Base-by-base conservation (phyloP, 306 rosid species). In the Cercis canadensis region DNA sequence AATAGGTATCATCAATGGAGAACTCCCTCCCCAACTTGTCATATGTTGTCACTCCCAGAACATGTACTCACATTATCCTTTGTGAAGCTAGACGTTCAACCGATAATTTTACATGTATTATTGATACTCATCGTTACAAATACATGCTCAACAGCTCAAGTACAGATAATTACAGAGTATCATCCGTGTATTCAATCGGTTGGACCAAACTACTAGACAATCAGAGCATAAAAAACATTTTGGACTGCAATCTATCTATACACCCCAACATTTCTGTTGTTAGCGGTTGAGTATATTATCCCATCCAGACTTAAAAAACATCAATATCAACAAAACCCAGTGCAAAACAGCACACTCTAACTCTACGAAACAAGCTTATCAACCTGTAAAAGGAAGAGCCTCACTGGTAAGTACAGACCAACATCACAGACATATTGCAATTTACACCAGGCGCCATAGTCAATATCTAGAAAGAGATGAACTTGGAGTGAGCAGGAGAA, bases 381-480 rank as follows among this genome's bases (percentile, higher is more conserved):
- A 32, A 68, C 81, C 68, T 51, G 56, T 55, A 72, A 75, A 19
- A 59, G 57, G 32, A 67, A 74, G 62, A 77, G 75, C 66, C 67
- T 62, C 84, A 73, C 60, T 68, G 68, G 62, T 32, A 79, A 81
- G 70, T 58, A 64, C 70, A 81, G 40, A 81, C 62, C 37, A 64
- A 69, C 69, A 36, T 29, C 76, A 57, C 77, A 80, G 13, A 41
- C 68, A 71, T 67, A 77, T 57, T 64, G 77, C 65, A 69, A 78
- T 65, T 70, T 83, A 85, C 89, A 80, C 52, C 73, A 67, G 79
- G 67, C 32, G 62, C 70, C 81, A 78, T 55, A 72, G 72, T 52
- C 24, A 49, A 73, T 55, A 49, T 67, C 56, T 75, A 62, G 56
- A 67, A 37, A 24, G 62, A 61, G 62, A 72, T 18, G 10, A 5